Percentiles rank a stretch among this genome's conserved stretches.
Conservation (phyloP, 768 basidiomycete genomes). For the Pleurotus djamor region DNA sequence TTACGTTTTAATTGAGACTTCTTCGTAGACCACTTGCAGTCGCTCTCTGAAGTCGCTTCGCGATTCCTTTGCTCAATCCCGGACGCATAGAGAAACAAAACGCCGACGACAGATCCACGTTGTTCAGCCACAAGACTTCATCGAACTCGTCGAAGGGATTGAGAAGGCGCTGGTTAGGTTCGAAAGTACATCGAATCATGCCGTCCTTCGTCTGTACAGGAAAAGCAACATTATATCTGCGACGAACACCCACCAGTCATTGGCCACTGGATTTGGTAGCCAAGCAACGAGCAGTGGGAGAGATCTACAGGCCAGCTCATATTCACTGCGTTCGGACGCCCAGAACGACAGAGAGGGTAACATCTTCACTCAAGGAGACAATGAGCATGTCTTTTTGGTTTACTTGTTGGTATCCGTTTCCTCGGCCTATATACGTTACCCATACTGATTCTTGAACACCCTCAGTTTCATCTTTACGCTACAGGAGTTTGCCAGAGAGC, state of each 20-base stretch:
- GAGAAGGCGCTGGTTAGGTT: constrained; percentile 70
- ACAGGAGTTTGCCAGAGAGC: constrained; percentile 89
- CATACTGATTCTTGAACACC: not conserved
- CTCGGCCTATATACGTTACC: not conserved
- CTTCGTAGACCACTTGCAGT: constrained; percentile 54
- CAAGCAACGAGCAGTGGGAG: not conserved
- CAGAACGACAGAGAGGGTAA: constrained; percentile 26
- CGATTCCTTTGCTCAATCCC: constrained; percentile 57
- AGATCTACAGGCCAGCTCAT: constrained; percentile 7
- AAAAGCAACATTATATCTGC: constrained; percentile 36
- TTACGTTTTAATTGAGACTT: not conserved
- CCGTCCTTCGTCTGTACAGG: constrained; percentile 73
- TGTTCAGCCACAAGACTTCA: constrained; percentile 58
- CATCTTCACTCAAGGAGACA: constrained; percentile 46
- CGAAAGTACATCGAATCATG: constrained; percentile 82
- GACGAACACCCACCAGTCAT: constrained; percentile 1
- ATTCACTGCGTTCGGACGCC: constrained; percentile 10
- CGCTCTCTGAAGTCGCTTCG: constrained; percentile 60
- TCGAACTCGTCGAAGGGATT: constrained; percentile 60
- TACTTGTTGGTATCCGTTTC: constrained; percentile 70
- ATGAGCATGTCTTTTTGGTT: constrained; percentile 84
- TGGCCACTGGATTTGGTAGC: not conserved
- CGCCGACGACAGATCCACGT: constrained; percentile 22
- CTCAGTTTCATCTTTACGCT: constrained; percentile 91
- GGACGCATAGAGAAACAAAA: constrained; percentile 18